Evolutionary conservation across 495 filamentous ascomycete genomes (phyloP), one percentile per base, ranked within the genome.

Genomic region (Lasiosphaeris hirsuta): DNA sequence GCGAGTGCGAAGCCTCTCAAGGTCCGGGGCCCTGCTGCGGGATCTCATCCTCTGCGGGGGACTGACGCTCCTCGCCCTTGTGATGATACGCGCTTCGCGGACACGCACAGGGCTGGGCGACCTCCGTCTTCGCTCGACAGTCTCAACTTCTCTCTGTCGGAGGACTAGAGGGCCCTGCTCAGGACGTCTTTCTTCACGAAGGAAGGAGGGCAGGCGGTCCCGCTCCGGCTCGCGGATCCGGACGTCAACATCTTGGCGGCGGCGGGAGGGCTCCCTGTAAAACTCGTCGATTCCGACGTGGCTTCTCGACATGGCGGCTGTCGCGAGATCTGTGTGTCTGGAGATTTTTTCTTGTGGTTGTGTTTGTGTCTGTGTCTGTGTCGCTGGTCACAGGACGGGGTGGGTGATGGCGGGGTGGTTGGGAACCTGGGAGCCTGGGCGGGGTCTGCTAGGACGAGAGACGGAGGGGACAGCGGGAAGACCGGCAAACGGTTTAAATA

Each of bases 61-160:
- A 62, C 67, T 70, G 39, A 68, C 57, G 53, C 72, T 73, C 56
- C 71, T 61, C 44, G 69, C 56, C 10, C 72, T 63, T 51, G 60
- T 17, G 17, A 71, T 41, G n/a, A 68, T 43, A 15, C 63, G 63
- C 3, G 56, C 44, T 58, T 74, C 69, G n/a, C 67, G 66, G 42
- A 73, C 61, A 11, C 67, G 68, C 23, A 73, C 48, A 36, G 76
- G 76, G 55, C 73, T 78, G n/a, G 76, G 77, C 17, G 72, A 77
- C 47, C 76, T 73, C 43, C 61, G 65, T 4, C 61, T 60, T 19
- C 68, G 68, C 59, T 77, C 75, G 33, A 76, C 47, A 0, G 72
- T 75, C 63, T 80, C 77, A 35, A 74, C 63, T 54, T 79, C 76
- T 40, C 74, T 69, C 53, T 70, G 65, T 34, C 76, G 68, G 43